A percentile compares a stretch with the other conserved stretches of the same genome.
These are phyloP conservation scores for Tuber aestivum DNA, from an alignment of 495 filamentous ascomycete species.

Conservation along the genomic window DNA sequence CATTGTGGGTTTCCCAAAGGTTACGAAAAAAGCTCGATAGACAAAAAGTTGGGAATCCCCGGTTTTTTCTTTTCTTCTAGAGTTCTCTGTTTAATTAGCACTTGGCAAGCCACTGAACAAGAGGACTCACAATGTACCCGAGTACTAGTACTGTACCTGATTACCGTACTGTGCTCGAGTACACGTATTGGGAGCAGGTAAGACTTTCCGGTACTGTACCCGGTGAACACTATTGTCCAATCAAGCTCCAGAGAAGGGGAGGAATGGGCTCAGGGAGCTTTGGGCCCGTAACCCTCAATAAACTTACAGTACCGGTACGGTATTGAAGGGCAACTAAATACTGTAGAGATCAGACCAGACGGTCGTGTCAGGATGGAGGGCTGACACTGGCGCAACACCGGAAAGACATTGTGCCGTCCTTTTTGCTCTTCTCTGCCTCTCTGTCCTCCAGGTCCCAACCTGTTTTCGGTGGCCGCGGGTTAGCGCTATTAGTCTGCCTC, in stretches of 20 bases:
- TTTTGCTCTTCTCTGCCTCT: background rate
- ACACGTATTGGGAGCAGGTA: too few relatives aligned
- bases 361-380: background rate
- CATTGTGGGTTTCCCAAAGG: background rate
- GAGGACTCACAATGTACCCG: too few relatives aligned
- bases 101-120: too few relatives aligned
- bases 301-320: background rate
- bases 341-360: background rate
- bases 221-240: too few relatives aligned
- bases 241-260: too few relatives aligned
- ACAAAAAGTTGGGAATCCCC: too few relatives aligned
- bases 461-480: background rate
- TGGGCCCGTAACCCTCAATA: background rate
- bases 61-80: background rate
- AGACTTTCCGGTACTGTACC: too few relatives aligned
- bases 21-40: background rate
- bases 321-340: background rate
- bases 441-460: background rate
- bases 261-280: too few relatives aligned
- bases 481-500: background rate
- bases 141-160: too few relatives aligned
- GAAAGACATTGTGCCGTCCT: background rate
- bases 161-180: too few relatives aligned
- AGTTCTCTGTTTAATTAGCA: background rate
- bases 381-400: background rate